A percentile compares a stretch with the other conserved stretches of the same genome.
Conservation (phyloP, 306 rosid genomes). For the Prinsepia uniflora region DNA sequence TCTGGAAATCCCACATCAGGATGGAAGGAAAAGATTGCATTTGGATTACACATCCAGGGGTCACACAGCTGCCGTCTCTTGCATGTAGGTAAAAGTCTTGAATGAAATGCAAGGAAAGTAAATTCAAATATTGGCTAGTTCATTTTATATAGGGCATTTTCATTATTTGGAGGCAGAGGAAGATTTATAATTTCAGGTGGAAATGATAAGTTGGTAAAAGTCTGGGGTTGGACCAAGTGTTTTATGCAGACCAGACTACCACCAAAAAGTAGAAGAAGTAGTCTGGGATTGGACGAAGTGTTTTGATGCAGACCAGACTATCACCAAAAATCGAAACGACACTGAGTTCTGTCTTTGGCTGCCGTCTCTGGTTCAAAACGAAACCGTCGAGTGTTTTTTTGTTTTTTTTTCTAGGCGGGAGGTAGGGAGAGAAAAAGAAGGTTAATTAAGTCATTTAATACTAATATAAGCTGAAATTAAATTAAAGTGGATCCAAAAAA, state of each 20-base stretch:
- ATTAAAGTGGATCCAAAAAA: too few species aligned
- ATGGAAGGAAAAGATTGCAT: slow-evolving; percentile 50
- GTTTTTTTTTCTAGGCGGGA: too few species aligned
- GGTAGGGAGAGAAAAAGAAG: too few species aligned
- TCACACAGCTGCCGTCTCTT: slow-evolving; percentile 75
- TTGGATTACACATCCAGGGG: slow-evolving; percentile 80
- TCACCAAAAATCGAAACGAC: too few species aligned
- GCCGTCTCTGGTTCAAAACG: too few species aligned
- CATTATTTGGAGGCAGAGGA: slow-evolving; percentile 77
- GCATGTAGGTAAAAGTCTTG: slow-evolving; percentile 53
- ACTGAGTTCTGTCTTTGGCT: too few species aligned
- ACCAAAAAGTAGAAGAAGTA: too few species aligned
- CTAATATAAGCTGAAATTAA: too few species aligned
- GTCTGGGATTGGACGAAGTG: too few species aligned
- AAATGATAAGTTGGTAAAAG: slow-evolving; percentile 71
- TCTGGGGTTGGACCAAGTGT: slow-evolving; percentile 73
- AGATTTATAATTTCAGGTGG: slow-evolving; percentile 84
- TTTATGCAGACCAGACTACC: slow-evolving; percentile 26
- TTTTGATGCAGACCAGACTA: too few species aligned
- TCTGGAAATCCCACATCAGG: slow-evolving; percentile 36
- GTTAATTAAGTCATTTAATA: too few species aligned
- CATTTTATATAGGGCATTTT: slow-evolving; percentile 63
- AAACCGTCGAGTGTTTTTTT: too few species aligned
- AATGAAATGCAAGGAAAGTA: slow-evolving; percentile 16
- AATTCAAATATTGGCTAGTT: slow-evolving; percentile 28